A percentile compares a stretch with the other conserved stretches of the same genome.
phyloP scores from a whole-genome alignment of 2,329 filamentous ascomycete genomes.

The Gyromitra esculenta region DNA sequence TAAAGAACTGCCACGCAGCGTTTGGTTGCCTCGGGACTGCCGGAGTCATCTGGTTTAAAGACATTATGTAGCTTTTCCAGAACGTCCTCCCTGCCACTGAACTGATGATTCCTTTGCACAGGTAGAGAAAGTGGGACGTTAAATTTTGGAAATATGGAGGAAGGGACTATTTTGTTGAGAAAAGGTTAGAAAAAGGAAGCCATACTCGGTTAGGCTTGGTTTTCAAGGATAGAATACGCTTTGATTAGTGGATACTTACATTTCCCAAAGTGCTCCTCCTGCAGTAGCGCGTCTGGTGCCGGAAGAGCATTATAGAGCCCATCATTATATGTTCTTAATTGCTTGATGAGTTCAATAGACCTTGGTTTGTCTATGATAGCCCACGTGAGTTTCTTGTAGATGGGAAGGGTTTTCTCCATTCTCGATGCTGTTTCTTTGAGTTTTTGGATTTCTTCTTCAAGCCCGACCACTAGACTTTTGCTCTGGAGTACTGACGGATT shows the following conservation, averaged over 20 bases:
- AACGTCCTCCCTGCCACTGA: conserved; percentile 48
- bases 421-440: conserved; percentile 20
- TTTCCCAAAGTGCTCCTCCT: conserved; percentile 9
- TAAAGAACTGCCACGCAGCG: conserved; percentile 42
- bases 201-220: background rate
- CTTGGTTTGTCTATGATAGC: conserved; percentile 27
- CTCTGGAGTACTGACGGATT: conserved; percentile 27
- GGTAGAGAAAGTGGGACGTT: conserved; percentile 41
- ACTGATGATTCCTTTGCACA: conserved; percentile 36
- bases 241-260: conserved; percentile 6
- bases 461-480: conserved; percentile 2
- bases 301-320: conserved; percentile 44
- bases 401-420: conserved; percentile 29
- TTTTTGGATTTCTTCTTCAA: conserved; percentile 25
- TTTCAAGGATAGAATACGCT: background rate
- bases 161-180: background rate
- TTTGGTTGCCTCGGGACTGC: background rate
- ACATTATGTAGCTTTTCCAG: conserved; percentile 36
- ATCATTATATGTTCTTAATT: conserved; percentile 39
- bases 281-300: background rate
- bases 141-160: conserved; percentile 9
- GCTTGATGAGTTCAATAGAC: conserved; percentile 31
- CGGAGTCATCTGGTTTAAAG: background rate
- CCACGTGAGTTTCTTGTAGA: conserved; percentile 38
- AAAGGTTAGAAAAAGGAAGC: conserved; percentile 8